These are phyloP conservation scores for Bryum argenteum DNA, from an alignment of 225 moss, liverwort and hornwort genomes.

Conservation along the genomic window DNA sequence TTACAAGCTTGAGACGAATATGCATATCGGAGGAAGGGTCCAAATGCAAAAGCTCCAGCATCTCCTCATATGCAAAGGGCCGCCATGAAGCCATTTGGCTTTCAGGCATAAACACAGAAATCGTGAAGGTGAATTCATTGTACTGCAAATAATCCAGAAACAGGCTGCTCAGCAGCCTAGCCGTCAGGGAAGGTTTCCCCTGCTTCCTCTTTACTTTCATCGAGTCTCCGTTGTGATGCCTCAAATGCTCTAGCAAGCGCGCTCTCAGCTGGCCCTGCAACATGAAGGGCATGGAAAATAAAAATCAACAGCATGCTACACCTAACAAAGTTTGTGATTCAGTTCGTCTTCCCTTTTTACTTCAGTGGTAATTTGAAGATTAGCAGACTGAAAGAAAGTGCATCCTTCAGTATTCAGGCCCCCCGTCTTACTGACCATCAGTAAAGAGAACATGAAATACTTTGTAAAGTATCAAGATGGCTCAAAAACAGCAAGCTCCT, in stretches of 20 bases:
- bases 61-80: slow-evolving; percentile 71
- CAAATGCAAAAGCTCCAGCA: slow-evolving; percentile 81
- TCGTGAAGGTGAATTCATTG: slow-evolving; percentile 80
- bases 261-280: slow-evolving; percentile 83
- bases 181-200: slow-evolving; percentile 58
- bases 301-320: background rate
- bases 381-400: background rate
- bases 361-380: background rate
- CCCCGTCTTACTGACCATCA: background rate
- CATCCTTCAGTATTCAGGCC: background rate
- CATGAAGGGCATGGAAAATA: slow-evolving; percentile 1
- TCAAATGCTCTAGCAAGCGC: slow-evolving; percentile 72
- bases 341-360: background rate
- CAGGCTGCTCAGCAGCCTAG: slow-evolving; percentile 78
- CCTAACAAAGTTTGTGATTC: background rate
- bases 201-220: slow-evolving; percentile 49
- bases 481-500: background rate
- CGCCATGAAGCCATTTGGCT: slow-evolving; percentile 75
- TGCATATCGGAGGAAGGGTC: slow-evolving; percentile 55
- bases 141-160: slow-evolving; percentile 77
- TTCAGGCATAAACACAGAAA: slow-evolving; percentile 86
- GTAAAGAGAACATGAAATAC: too few species aligned
- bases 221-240: slow-evolving; percentile 53
- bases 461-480: background rate
- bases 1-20: slow-evolving; percentile 51